Evolutionary conservation across 306 rosid species (phyloP), one percentile per base, ranked within the genome.

Genomic region (Aeschynomene evenia): DNA sequence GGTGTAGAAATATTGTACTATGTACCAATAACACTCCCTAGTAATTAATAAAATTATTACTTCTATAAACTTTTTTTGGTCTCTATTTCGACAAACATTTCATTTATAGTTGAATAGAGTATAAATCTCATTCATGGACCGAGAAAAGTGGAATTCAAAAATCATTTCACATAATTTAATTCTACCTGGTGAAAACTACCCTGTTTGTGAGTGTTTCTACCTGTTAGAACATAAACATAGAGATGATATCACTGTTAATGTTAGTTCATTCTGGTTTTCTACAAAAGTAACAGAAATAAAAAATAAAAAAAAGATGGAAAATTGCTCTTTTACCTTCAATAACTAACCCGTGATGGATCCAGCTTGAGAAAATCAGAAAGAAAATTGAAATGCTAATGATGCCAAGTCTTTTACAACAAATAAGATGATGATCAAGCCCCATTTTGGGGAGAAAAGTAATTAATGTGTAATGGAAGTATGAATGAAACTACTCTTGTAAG

Each of bases 281-380:
- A 34, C 28, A 43, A 14, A 51, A 14, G 13, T 23, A 36, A 13
- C n/a, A n/a, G n/a, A n/a, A n/a, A n/a, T n/a, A n/a, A n/a, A n/a
- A n/a, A n/a, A n/a, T n/a, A n/a, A n/a, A n/a, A n/a, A n/a, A 37
- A 36, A 36, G 6, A 36, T 36, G 8, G 40, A 40, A 22, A 40
- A 67, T 10, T 70, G 63, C 51, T 65, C 58, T 63, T 51, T 79
- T 81, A 89, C 90, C 89, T 86, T 90, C 86, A 67, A 76, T 84
- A 75, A 84, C 71, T 55, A 84, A 71, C 59, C 88, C 88, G 31
- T 79, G 64, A 15, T 85, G 87, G 63, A 80, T 75, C 26, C 87
- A 83, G 81, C 81, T 76, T 77, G 87, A 57, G 76, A 86, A 24
- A 37, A 84, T 39, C 20, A 93, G 77, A 77, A 85, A 68, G 60